phyloP scores from a whole-genome alignment of 2,329 filamentous ascomycete genomes.

The Penicillium sclerotigenum region DNA sequence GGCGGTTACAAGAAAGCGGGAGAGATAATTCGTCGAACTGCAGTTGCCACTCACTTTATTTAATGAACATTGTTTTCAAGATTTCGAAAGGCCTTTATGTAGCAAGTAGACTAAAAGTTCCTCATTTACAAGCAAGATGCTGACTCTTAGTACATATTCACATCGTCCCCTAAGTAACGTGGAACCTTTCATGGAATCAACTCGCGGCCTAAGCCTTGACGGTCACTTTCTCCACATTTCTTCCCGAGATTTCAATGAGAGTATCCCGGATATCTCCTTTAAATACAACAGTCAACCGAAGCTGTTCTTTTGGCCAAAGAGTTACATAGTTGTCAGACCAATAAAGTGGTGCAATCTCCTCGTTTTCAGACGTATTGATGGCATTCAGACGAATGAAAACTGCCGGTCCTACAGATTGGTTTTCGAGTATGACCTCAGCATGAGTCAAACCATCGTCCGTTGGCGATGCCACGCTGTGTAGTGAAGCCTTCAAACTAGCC shows the following conservation, averaged over 20 bases:
- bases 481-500: constrained; percentile 39
- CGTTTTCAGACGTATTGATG: constrained; percentile 40
- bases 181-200: neutral
- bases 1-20: too few relatives aligned
- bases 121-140: neutral
- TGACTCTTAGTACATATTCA: neutral
- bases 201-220: neutral
- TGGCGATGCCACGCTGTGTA: constrained; percentile 3
- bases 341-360: constrained; percentile 51
- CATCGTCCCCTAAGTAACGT: neutral
- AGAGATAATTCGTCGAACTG: neutral
- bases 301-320: constrained; percentile 55
- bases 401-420: constrained; percentile 52
- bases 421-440: constrained; percentile 48
- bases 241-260: constrained; percentile 22
- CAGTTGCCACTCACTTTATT: too few relatives aligned
- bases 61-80: neutral
- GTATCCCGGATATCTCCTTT: constrained; percentile 8
- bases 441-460: constrained; percentile 7
- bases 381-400: constrained; percentile 57
- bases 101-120: neutral
- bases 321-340: constrained; percentile 66
- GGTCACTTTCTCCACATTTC: constrained; percentile 19
- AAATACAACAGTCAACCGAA: constrained; percentile 40
- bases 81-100: neutral